Percentiles rank a stretch among this genome's conserved stretches.
These are phyloP conservation scores for Margaritispora aquatica DNA, from an alignment of 495 filamentous ascomycete genomes.

Conservation along the genomic window DNA sequence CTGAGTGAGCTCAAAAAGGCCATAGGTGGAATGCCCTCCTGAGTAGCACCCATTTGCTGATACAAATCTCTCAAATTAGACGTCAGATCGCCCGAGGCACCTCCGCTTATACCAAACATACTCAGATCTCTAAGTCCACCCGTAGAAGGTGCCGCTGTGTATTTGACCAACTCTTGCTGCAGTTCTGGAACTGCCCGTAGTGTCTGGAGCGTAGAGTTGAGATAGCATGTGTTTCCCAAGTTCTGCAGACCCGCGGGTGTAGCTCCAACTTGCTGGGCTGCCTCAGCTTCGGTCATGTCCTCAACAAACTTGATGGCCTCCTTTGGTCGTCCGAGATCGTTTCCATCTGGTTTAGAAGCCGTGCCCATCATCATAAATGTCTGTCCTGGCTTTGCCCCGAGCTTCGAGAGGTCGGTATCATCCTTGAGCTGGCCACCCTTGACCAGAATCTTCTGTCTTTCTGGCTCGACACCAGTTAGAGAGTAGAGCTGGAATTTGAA, in stretches of 20 bases:
- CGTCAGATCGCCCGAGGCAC: constrained; percentile 66
- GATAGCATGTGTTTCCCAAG: constrained; percentile 94
- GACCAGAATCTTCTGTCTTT: constrained; percentile 89
- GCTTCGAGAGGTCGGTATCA: constrained; percentile 77
- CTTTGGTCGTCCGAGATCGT: constrained; percentile 62
- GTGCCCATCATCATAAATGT: constrained; percentile 97
- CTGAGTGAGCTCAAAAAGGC: constrained; percentile 81
- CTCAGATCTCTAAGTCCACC: constrained; percentile 22
- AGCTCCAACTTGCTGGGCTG: constrained; percentile 73
- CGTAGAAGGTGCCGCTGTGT: constrained; percentile 42
- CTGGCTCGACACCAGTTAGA: constrained; percentile 90
- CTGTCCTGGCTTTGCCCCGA: constrained; percentile 80
- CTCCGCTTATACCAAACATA: constrained; percentile 34
- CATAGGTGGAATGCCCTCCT: constrained; percentile 78
- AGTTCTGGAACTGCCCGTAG: constrained; percentile 87
- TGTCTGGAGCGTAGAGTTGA: constrained; percentile 92
- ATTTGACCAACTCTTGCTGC: constrained; percentile 69
- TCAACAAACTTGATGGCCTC: constrained; percentile 85
- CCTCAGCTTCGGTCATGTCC: constrained; percentile 96
- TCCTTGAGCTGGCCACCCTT: constrained; percentile 94
- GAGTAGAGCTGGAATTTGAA: constrained; percentile 96
- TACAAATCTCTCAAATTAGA: constrained; percentile 79
- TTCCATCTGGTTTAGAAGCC: constrained; percentile 51
- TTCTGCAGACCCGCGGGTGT: constrained; percentile 87
- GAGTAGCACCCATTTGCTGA: constrained; percentile 88